Conservation (phyloP, 2,329 filamentous ascomycete species). For the Pyricularia grisea region DNA sequence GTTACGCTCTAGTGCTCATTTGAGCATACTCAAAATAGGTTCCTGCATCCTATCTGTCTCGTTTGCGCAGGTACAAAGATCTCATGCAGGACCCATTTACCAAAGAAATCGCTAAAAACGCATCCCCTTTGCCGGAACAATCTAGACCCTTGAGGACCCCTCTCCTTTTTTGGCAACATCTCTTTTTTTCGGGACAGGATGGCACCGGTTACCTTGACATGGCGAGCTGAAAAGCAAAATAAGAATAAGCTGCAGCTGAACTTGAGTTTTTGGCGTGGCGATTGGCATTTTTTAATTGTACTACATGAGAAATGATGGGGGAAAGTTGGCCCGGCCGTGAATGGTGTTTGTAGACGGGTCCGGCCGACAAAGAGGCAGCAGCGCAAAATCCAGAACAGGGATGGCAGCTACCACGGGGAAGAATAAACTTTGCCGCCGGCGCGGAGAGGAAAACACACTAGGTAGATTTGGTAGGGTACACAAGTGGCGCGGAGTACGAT, state of each 20-base stretch:
- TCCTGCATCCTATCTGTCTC: background rate
- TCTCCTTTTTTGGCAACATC: background rate
- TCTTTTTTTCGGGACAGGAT: too few relatives aligned
- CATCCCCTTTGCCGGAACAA: background rate
- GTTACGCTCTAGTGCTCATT: background rate
- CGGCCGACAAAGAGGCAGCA: too few relatives aligned
- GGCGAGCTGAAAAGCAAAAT: background rate
- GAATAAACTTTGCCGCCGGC: background rate
- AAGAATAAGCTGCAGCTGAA: background rate
- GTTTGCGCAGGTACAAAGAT: background rate
- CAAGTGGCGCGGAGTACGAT: background rate
- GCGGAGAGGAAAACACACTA: background rate
- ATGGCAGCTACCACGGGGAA: too few relatives aligned
- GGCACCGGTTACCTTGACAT: too few relatives aligned
- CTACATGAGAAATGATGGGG: background rate
- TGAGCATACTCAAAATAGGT: background rate
- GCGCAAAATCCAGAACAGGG: too few relatives aligned
- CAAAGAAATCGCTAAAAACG: background rate
- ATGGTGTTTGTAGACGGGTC: too few relatives aligned
- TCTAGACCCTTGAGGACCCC: too few relatives aligned
- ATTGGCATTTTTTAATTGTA: background rate
- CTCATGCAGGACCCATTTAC: background rate
- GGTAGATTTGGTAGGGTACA: background rate
- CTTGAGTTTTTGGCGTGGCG: background rate
- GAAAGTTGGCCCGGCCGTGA: too few relatives aligned